Percentiles rank a stretch among this genome's conserved stretches.
Conservation (phyloP, 805 yeast genomes). For the Starmerella powellii region DNA sequence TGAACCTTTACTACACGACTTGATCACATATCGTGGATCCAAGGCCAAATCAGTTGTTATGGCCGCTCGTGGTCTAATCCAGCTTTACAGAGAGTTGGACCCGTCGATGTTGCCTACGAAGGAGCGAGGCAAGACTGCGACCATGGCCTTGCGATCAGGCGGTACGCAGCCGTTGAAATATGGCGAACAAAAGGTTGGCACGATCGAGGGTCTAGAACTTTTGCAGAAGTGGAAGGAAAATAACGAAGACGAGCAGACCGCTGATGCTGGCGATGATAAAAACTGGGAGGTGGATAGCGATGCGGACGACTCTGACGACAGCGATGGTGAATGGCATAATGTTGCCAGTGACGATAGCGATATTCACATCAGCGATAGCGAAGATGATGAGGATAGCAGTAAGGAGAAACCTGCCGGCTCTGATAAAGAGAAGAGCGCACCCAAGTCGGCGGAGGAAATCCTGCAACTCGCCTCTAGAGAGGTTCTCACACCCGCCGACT, state of each 20-base stretch:
- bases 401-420: slow-evolving; percentile 30
- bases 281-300: slow-evolving; percentile 44
- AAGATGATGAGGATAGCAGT: slow-evolving; percentile 23
- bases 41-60: slow-evolving; percentile 86
- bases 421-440: slow-evolving; percentile 22
- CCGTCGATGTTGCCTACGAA: slow-evolving; percentile 87
- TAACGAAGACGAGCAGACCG: slow-evolving; percentile 43
- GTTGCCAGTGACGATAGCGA: slow-evolving; percentile 36
- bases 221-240: slow-evolving; percentile 76
- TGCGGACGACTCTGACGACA: slow-evolving; percentile 31
- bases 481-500: slow-evolving; percentile 94
- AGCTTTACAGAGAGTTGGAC: slow-evolving; percentile 84
- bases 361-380: slow-evolving; percentile 33
- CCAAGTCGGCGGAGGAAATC: slow-evolving; percentile 32
- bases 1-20: slow-evolving; percentile 73
- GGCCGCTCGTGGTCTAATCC: slow-evolving; percentile 82
- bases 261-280: slow-evolving; percentile 32
- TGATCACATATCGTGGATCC: slow-evolving; percentile 81
- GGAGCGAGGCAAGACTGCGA: slow-evolving; percentile 87
- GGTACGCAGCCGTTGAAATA: slow-evolving; percentile 33
- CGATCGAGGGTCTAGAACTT: slow-evolving; percentile 84
- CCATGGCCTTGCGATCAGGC: slow-evolving; percentile 62
- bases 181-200: slow-evolving; percentile 47
- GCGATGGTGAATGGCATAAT: slow-evolving; percentile 62
- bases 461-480: slow-evolving; percentile 56